Conservation (phyloP, 2,329 filamentous ascomycete genomes). For the Epichloe amarillans region DNA sequence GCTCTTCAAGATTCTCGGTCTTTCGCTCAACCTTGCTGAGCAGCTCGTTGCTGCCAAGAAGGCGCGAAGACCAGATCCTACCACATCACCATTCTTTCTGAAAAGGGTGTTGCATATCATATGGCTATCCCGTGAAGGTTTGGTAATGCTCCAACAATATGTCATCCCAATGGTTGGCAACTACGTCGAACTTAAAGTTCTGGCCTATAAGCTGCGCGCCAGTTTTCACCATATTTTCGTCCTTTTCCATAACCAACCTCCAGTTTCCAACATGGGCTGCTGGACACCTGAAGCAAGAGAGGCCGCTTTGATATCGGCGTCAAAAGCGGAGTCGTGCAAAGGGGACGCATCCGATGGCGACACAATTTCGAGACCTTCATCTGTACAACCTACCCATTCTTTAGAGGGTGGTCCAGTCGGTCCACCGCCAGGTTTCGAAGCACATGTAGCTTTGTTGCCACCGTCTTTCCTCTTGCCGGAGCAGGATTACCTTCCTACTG, state of each 20-base stretch:
- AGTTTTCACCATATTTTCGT: conserved; percentile 97
- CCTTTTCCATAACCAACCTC: conserved; percentile 83
- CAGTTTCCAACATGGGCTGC: conserved; percentile 50
- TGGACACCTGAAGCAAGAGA: conserved; percentile 33
- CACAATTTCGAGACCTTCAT: conserved; percentile 26
- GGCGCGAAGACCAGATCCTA: conserved; percentile 66
- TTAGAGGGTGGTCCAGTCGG: conserved; percentile 47
- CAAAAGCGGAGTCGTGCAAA: conserved; percentile 32
- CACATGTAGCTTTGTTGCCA: conserved; percentile 25
- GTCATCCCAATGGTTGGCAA: conserved; percentile 73
- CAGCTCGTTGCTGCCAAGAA: conserved; percentile 75
- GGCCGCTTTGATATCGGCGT: conserved; percentile 19
- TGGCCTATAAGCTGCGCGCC: conserved; percentile 82
- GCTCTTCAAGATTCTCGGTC: conserved; percentile 80
- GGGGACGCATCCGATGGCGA: conserved; percentile 32
- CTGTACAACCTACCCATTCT: conserved; percentile 34
- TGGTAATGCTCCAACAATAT: conserved; percentile 76
- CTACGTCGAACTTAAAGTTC: conserved; percentile 72
- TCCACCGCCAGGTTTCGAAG: conserved; percentile 41
- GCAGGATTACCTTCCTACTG: conserved; percentile 69
- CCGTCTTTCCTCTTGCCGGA: conserved; percentile 70
- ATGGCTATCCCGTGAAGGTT: conserved; percentile 86
- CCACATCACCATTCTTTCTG: conserved; percentile 65
- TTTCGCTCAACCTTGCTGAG: conserved; percentile 76
- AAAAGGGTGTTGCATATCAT: conserved; percentile 80